Base-by-base conservation (phyloP, 768 basidiomycete species). In the Boletus coccyginus region DNA sequence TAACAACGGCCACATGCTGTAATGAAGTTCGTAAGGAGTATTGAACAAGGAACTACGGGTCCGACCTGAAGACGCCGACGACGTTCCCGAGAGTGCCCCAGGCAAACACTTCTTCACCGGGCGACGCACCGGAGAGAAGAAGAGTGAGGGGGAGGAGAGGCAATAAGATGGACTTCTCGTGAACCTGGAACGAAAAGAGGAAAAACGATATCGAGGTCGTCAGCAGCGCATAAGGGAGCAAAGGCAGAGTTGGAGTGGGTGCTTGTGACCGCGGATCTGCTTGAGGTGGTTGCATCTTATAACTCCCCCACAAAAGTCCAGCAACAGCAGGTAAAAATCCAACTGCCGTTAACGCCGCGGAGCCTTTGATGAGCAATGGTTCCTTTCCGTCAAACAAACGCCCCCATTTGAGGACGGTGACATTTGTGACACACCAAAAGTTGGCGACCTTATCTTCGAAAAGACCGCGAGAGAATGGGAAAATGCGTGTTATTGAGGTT, bases 371-470 rank as follows among this genome's bases (percentile, higher is more conserved):
- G 8, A 94, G 78, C 5, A 78, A 65, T 0, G 63, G 66, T 7
- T 81, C 77, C 76, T 77, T 82, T 16, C 70, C 66, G 3, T 41
- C 50, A 33, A 71, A 72, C 12, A 59, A 24, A 31, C 71, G 70
- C 47, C 81, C 84, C 88, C 95, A 97, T 69, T 96, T 97, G 73
- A 98, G 70, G 14, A 90, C 72, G 10, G 66, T 62, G 24, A 95
- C 86, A 67, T 98, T 93, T 17, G 87, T 84, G 33, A 93, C 91
- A 70, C 95, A 97, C 95, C 95, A 98, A 67, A 96, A 92, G 69
- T 98, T 98, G 40, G 95, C 93, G 24, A 98, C 95, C 66, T 96
- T 95, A 75, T 96, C 93, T 67, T 96, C 94, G 65, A 95, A 95
- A 3, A 95, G 77, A 14, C 94, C 95, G 31, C 95, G 86, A 7